Conservation (phyloP, 1,284 basidiomycete species). For the Bjerkandera adusta region DNA sequence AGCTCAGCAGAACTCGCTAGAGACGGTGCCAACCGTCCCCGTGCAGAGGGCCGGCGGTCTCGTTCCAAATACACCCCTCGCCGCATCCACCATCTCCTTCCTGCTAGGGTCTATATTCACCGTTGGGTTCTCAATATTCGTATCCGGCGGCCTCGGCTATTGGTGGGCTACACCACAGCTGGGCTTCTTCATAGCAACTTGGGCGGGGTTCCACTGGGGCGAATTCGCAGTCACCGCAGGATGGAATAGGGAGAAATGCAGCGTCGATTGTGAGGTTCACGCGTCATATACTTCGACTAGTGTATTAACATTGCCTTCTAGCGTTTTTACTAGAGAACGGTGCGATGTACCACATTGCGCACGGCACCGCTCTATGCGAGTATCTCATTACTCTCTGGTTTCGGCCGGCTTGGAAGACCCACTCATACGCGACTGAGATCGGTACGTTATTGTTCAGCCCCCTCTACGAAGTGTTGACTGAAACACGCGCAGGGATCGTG, state of each 20-base stretch:
- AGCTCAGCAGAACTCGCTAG: constrained; percentile 41
- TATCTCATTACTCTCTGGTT: constrained; percentile 76
- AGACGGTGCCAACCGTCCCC: constrained; percentile 46
- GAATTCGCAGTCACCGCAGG: constrained; percentile 96
- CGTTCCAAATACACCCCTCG: constrained; percentile 84
- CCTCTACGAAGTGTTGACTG: neutral
- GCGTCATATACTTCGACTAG: neutral
- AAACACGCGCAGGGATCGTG: constrained; percentile 47
- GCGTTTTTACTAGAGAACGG: constrained; percentile 96
- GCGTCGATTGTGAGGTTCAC: constrained; percentile 78
- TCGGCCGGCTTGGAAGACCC: constrained; percentile 55
- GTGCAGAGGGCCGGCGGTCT: constrained; percentile 45
- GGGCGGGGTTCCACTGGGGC: constrained; percentile 88
- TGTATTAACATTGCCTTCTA: constrained; percentile 33
- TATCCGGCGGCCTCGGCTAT: constrained; percentile 41
- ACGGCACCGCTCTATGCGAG: constrained; percentile 77
- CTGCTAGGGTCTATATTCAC: constrained; percentile 65
- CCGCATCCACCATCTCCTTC: constrained; percentile 72
- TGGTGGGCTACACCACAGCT: constrained; percentile 79
- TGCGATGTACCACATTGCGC: constrained; percentile 81
- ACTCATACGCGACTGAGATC: constrained; percentile 50
- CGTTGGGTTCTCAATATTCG: constrained; percentile 49
- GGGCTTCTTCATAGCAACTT: constrained; percentile 78
- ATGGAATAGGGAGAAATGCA: constrained; percentile 93
- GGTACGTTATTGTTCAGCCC: constrained; percentile 40